These are phyloP conservation scores for Phlyctochytrium arcticum DNA, from an alignment of 192 early-diverging fungal genomes.

Conservation along the genomic window DNA sequence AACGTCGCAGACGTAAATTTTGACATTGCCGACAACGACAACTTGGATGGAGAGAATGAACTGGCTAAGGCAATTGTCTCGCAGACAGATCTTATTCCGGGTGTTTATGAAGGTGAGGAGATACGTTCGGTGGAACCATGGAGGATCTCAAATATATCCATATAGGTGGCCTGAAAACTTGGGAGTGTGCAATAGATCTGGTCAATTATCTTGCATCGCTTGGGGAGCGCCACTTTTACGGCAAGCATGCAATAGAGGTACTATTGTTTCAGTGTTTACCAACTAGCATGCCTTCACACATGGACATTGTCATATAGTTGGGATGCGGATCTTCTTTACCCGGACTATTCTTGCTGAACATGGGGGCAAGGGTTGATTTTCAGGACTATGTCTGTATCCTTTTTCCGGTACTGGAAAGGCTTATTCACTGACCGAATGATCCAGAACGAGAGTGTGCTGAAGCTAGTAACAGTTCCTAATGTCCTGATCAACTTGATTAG, in stretches of 20 bases:
- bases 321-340: conserved; percentile 89
- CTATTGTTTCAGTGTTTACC: too few relatives aligned
- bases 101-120: conserved; percentile 77
- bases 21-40: conserved; percentile 73
- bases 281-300: not conserved
- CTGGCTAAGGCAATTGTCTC: conserved; percentile 6
- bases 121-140: not conserved
- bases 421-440: not conserved
- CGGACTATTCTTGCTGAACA: conserved; percentile 67
- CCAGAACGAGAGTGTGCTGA: conserved; percentile 78
- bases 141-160: not conserved
- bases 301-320: conserved; percentile 54
- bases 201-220: conserved; percentile 41
- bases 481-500: conserved; percentile 71
- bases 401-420: not conserved
- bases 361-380: conserved; percentile 64
- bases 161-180: conserved; percentile 83
- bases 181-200: conserved; percentile 92
- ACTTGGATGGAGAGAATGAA: conserved; percentile 26
- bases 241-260: conserved; percentile 33
- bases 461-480: conserved; percentile 87
- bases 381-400: conserved; percentile 72
- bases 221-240: conserved; percentile 1
- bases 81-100: conserved; percentile 73
- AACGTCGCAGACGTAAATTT: conserved; percentile 69